These are phyloP conservation scores for Lactifluus piperatus DNA, from an alignment of 768 basidiomycete species.

Conservation along the genomic window DNA sequence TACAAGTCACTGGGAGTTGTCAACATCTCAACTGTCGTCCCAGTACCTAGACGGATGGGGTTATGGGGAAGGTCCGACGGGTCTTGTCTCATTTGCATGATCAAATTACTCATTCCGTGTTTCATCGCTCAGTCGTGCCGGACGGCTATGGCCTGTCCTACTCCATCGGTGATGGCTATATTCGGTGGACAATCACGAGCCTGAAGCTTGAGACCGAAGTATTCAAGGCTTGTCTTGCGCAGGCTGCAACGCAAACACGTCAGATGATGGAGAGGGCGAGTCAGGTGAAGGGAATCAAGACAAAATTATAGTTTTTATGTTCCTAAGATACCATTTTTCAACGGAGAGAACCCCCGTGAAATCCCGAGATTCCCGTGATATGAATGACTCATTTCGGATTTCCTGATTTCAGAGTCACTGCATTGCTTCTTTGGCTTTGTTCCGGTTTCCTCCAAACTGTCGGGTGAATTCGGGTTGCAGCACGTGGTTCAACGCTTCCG, in stretches of 20 bases:
- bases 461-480: background rate
- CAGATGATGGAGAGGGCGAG: constrained; percentile 62
- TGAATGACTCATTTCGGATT: too few relatives aligned
- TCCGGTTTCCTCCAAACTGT: too few relatives aligned
- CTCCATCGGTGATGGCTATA: constrained; percentile 72
- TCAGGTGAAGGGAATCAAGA: background rate
- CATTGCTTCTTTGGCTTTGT: too few relatives aligned
- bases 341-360: too few relatives aligned
- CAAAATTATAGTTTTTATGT: background rate
- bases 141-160: constrained; percentile 93
- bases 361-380: background rate
- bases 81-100: background rate
- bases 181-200: constrained; percentile 90
- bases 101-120: background rate
- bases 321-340: too few relatives aligned
- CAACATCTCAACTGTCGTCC: constrained; percentile 80
- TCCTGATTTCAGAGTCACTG: too few relatives aligned
- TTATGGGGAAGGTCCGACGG: constrained; percentile 82
- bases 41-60: constrained; percentile 91
- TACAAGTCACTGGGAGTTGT: constrained; percentile 87
- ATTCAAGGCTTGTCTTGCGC: constrained; percentile 62
- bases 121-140: constrained; percentile 54
- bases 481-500: too few relatives aligned
- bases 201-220: constrained; percentile 44
- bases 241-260: constrained; percentile 72